A percentile compares a stretch with the other conserved stretches of the same genome.
Conservation (phyloP, 495 filamentous ascomycete genomes). For the Penicillium bialowiezense region DNA sequence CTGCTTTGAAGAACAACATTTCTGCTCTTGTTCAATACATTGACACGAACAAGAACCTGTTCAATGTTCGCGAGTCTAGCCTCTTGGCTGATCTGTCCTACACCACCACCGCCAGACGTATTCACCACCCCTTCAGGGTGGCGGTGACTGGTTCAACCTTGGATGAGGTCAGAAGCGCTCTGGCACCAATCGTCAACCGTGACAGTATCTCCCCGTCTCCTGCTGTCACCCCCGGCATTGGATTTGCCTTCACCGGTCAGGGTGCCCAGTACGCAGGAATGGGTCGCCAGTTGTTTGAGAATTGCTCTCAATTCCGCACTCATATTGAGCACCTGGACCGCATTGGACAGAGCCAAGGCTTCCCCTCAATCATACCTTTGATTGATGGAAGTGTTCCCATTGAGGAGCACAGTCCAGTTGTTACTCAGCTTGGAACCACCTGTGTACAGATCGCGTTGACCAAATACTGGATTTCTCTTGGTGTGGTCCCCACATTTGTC, state of each 20-base stretch:
- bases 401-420: constrained; percentile 64
- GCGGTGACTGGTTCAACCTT: constrained; percentile 50
- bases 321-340: constrained; percentile 69
- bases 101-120: constrained; percentile 78
- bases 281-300: constrained; percentile 66
- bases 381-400: constrained; percentile 48
- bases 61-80: constrained; percentile 37
- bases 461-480: constrained; percentile 76
- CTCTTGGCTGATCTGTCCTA: constrained; percentile 59
- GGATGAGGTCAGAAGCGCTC: constrained; percentile 28
- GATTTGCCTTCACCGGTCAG: constrained; percentile 60
- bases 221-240: constrained; percentile 47
- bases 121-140: constrained; percentile 75
- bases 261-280: constrained; percentile 57
- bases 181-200: constrained; percentile 27
- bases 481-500: constrained; percentile 70
- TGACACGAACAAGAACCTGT: constrained; percentile 43
- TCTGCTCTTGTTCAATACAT: constrained; percentile 49
- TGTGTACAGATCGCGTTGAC: constrained; percentile 85
- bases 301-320: constrained; percentile 63
- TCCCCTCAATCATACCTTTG: constrained; percentile 65
- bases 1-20: constrained; percentile 55
- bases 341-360: constrained; percentile 63
- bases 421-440: constrained; percentile 73
- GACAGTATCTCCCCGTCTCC: constrained; percentile 27